phyloP scores from a whole-genome alignment of 2,329 filamentous ascomycete species.

The Hymenoscyphus occultus region DNA sequence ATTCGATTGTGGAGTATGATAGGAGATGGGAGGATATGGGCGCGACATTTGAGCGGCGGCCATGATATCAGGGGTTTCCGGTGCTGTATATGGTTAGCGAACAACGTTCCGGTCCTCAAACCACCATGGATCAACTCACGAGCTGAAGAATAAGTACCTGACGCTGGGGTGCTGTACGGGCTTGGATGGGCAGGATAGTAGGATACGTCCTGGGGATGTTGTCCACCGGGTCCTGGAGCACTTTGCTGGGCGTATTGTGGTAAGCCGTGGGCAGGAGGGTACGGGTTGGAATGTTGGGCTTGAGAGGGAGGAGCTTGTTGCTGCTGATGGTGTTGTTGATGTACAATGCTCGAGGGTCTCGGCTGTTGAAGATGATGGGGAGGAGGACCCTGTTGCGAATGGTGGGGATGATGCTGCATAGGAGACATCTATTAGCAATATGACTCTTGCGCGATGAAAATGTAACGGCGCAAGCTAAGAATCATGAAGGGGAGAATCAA shows the following conservation, averaged over 20 bases:
- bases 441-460: constrained; percentile 23
- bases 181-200: constrained; percentile 82
- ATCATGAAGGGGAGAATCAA: constrained; percentile 34
- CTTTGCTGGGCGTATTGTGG: constrained; percentile 64
- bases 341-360: constrained; percentile 69
- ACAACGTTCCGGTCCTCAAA: constrained; percentile 4
- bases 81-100: constrained; percentile 25
- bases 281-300: constrained; percentile 61
- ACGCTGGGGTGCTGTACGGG: constrained; percentile 77
- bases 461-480: constrained; percentile 32
- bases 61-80: constrained; percentile 64
- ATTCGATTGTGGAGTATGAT: constrained; percentile 93
- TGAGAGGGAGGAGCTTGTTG: constrained; percentile 58
- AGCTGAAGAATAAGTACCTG: constrained; percentile 82
- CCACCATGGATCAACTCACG: constrained; percentile 50
- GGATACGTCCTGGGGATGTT: constrained; percentile 62
- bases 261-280: constrained; percentile 63
- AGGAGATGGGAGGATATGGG: constrained; percentile 79
- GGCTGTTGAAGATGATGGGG: constrained; percentile 65
- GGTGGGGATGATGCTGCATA: constrained; percentile 72
- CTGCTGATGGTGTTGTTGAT: constrained; percentile 61
- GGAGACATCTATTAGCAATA: constrained; percentile 30
- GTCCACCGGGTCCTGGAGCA: constrained; percentile 58
- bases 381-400: constrained; percentile 68
- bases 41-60: constrained; percentile 66